These are phyloP conservation scores for Pseudisothecium myosuroides DNA, from an alignment of 225 moss, liverwort and hornwort genomes.

Conservation along the genomic window DNA sequence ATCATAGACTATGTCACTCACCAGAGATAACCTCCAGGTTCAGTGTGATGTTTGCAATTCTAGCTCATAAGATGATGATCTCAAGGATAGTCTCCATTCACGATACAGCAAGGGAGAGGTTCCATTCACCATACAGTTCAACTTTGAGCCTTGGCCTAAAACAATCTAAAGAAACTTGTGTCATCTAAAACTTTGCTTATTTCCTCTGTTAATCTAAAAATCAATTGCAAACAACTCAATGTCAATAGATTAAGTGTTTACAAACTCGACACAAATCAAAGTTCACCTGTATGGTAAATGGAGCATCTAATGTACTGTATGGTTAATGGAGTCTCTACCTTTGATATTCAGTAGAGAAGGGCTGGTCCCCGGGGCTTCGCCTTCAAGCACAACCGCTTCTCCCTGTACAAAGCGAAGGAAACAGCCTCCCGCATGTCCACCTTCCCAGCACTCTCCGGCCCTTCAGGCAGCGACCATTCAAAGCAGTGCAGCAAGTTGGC, in stretches of 20 bases:
- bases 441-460: neutral
- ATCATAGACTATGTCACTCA: neutral
- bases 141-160: neutral
- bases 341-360: neutral
- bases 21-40: neutral
- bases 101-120: neutral
- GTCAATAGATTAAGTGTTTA: neutral
- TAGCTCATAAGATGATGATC: neutral
- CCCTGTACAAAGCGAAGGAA: neutral
- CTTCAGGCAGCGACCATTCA: constrained; percentile 18
- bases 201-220: neutral
- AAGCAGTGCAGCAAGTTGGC: constrained; percentile 28
- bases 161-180: neutral
- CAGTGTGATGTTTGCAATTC: neutral
- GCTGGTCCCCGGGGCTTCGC: neutral
- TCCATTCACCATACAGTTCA: neutral
- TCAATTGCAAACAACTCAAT: neutral
- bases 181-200: neutral
- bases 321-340: neutral
- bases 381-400: neutral
- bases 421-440: constrained; percentile 11
- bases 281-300: neutral
- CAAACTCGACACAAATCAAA: neutral
- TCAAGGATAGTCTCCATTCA: neutral
- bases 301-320: neutral